phyloP scores from a whole-genome alignment of 1,284 basidiomycete genomes.

The Quambalaria eucalypti region DNA sequence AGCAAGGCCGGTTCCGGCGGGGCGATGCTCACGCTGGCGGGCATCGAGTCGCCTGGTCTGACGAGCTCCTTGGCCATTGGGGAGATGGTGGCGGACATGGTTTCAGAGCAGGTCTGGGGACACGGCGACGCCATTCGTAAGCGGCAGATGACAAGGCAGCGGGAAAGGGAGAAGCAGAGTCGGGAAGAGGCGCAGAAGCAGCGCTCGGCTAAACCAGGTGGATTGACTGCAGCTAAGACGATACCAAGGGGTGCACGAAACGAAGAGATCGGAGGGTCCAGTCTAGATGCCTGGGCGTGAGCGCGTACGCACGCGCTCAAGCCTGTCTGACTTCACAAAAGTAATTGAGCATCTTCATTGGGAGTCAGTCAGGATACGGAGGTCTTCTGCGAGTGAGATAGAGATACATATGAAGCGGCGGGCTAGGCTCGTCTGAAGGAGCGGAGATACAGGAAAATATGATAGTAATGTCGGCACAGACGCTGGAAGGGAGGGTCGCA shows the following conservation, averaged over 20 bases:
- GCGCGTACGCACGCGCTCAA: too few species aligned
- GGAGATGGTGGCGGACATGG: constrained; percentile 49
- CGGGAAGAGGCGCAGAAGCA: too few species aligned
- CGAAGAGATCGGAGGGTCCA: constrained; percentile 16
- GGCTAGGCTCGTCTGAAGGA: too few species aligned
- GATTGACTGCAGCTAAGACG: neutral
- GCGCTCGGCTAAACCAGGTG: constrained; percentile 46
- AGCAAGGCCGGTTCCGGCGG: constrained; percentile 9
- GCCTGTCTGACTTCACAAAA: too few species aligned
- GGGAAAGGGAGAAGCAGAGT: neutral
- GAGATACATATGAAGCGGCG: too few species aligned
- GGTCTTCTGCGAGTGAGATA: too few species aligned
- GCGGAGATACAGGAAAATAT: too few species aligned
- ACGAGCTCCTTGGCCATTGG: constrained; percentile 53
- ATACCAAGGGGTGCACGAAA: constrained; percentile 30
- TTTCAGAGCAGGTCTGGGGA: constrained; percentile 15
- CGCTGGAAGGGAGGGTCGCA: too few species aligned
- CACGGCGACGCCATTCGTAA: neutral
- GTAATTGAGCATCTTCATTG: too few species aligned
- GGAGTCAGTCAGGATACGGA: too few species aligned
- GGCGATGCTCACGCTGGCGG: constrained; percentile 50
- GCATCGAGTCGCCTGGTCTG: constrained; percentile 54
- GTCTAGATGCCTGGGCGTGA: constrained; percentile 29
- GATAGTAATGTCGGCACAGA: too few species aligned
- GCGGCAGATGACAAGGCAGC: neutral